Evolutionary conservation across 2,329 filamentous ascomycete genomes (phyloP).

Genomic region (Xylariaceae sp.): DNA sequence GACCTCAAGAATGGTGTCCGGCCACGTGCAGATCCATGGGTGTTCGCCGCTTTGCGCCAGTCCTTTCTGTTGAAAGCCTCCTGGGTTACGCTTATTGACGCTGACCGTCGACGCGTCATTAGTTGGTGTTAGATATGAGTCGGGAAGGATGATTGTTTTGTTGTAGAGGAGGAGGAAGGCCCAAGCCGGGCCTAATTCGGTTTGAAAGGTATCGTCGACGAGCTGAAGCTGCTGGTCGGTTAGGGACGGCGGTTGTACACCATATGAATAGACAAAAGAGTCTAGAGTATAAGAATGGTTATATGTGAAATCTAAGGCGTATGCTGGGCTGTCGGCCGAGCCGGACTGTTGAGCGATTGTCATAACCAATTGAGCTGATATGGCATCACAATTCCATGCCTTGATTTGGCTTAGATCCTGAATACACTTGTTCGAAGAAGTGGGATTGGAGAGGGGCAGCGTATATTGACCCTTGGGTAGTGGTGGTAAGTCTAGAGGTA

Average conservation of each 20-base stretch:
- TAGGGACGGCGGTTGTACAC: conserved; percentile 48
- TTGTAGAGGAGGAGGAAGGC: conserved; percentile 47
- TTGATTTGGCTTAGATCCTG: conserved; percentile 47
- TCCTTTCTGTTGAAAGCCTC: conserved; percentile 36
- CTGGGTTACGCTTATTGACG: conserved; percentile 28
- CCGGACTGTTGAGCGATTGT: conserved; percentile 32
- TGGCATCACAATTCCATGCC: conserved; percentile 60
- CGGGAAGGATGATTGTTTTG: conserved; percentile 51
- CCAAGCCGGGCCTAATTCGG: conserved; percentile 49
- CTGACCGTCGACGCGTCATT: conserved; percentile 5
- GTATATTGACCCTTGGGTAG: conserved; percentile 51
- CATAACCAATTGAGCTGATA: conserved; percentile 41
- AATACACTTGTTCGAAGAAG: conserved; percentile 51
- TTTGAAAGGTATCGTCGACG: conserved; percentile 48
- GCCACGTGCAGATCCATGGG: conserved; percentile 56
- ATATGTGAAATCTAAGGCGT: conserved; percentile 37
- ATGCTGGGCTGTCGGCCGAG: conserved; percentile 33
- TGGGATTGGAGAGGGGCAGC: conserved; percentile 48
- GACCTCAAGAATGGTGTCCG: conserved; percentile 48
- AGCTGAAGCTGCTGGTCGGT: conserved; percentile 39
- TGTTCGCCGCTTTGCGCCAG: conserved; percentile 43
- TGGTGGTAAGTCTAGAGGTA: conserved; percentile 46
- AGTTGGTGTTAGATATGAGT: conserved; percentile 33
- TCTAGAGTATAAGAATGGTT: conserved; percentile 35
- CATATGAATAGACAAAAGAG: conserved; percentile 42